These are phyloP conservation scores for Russula dissimulans DNA, from an alignment of 768 basidiomycete genomes.

Conservation along the genomic window DNA sequence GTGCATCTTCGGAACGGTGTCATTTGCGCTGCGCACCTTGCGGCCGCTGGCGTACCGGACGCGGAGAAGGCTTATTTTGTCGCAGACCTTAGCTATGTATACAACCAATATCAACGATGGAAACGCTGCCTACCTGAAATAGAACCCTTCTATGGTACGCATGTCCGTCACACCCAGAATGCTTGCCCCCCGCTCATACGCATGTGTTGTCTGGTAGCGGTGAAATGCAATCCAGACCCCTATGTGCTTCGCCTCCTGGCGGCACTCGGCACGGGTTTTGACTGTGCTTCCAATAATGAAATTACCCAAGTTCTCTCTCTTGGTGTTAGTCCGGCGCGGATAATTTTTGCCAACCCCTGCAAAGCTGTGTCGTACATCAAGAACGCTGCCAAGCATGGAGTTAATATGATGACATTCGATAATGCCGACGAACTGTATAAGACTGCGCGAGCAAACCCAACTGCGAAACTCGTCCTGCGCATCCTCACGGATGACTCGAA, in stretches of 20 bases:
- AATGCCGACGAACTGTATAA: constrained; percentile 95
- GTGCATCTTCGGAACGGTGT: constrained; percentile 72
- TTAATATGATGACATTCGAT: constrained; percentile 96
- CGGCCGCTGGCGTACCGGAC: constrained; percentile 48
- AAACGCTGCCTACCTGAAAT: constrained; percentile 64
- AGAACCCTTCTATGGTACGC: constrained; percentile 89
- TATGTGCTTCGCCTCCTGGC: constrained; percentile 87
- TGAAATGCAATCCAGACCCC: constrained; percentile 98
- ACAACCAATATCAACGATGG: constrained; percentile 81
- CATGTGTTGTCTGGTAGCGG: constrained; percentile 42
- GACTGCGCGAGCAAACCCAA: constrained; percentile 69
- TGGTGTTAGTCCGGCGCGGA: constrained; percentile 65
- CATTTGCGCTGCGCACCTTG: constrained; percentile 48
- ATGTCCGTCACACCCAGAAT: constrained; percentile 23
- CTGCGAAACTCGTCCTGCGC: constrained; percentile 81
- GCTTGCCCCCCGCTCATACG: constrained; percentile 51
- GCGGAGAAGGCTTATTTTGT: constrained; percentile 96
- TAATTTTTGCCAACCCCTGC: constrained; percentile 99
- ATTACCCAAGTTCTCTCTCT: constrained; percentile 71
- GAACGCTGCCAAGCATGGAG: constrained; percentile 65
- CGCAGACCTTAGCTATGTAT: constrained; percentile 84
- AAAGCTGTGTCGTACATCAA: constrained; percentile 93
- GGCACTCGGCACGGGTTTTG: constrained; percentile 86
- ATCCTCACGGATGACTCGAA: constrained; percentile 98
- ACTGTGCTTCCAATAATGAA: constrained; percentile 94